Base-by-base conservation (phyloP, 164 flowering plant species). In the Annona squamosa region DNA sequence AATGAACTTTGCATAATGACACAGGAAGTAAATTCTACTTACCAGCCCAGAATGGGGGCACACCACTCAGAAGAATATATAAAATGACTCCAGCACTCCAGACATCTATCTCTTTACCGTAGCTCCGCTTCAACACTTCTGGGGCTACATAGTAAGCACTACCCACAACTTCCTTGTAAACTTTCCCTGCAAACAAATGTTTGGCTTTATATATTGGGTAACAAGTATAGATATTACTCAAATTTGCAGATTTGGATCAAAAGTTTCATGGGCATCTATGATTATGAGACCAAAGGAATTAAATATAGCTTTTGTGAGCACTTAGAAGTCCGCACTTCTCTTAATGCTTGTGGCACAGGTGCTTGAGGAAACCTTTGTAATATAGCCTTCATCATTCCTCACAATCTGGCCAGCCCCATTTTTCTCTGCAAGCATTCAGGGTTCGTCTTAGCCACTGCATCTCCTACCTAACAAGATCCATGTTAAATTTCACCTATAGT, bases 41-140 rank as follows among this genome's bases (percentile, higher is more conserved):
- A 93, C 97, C 98, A 48, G 84, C 97, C 92, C 91, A 91, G 79
- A 91, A 94, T 45, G 98, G 98, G 78, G 98, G 97, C 26, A 76
- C 83, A 45, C 98, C 98, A 79, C 91, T 68, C 16, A 93, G 78
- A 78, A 93, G 97, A 76, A 93, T 87, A 79, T 91, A 93, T n/a
- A 93, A 74, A 48, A 93, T 93, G 78, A 93, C 88, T 63, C 98
- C 98, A 64, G 98, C 95, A 84, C 98, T 93, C 98, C 98, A 93
- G 4, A 93, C 90, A 79, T 94, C 98, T 4, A 87, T 85, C 80
- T 94, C 98, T 81, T 91, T 91, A 52, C 97, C 97, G 70, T 94
- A 94, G 59, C 67, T 79, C 47, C 84, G 78, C 4, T 65, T 73
- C 79, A 94, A 69, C 45, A 94, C 97, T 78, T 91, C 98, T 41